Base-by-base conservation (phyloP, 2,329 filamentous ascomycete genomes). In the Aspergillus fumigatus region DNA sequence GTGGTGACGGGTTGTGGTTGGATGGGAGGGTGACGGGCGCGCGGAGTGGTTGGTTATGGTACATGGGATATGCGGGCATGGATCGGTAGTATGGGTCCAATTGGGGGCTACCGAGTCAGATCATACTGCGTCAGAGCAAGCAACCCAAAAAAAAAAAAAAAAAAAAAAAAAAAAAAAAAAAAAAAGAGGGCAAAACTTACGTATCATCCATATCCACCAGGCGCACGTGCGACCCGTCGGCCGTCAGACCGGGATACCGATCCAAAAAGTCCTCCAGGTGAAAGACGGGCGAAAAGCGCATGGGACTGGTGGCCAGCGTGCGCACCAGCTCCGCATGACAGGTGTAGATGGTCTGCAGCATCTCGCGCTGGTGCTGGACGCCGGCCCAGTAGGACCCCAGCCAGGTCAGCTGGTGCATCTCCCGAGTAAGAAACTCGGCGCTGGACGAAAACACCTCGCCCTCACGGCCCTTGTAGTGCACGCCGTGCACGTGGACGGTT, bases 261-360 rank as follows among this genome's bases (percentile, higher is more conserved):
- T 94, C 89, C 64, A 94, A 92, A 72, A 95, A 95, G 68, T 94
- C 89, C 61, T 94, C 90, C 14, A 92, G 82, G 59, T 94, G 89
- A 66, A 94, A 93, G 1, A 90, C 88, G 0, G 89, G 87, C 0
- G 87, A 87, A 63, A 90, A 91, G 9, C 88, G 79, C 81, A 89
- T 87, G 0, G 86, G 81, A 60, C 84, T 89, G 53, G 81, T 85
- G 1, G 84, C 81, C 21, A 91, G 72, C 3, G 84, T 86, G 67
- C 89, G 89, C 53, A 92, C 86, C n/a, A 95, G 80, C 70, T 92
- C 89, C 0, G 84, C 81, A 67, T 96, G 91, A n/a, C 87, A 89
- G 26, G 83, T 83, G 69, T 89, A 92, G 10, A 95, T 88, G 8
- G 81, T 83, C 71, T 92, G 88, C 4, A 96, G 77, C 2, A 88